Evolutionary conservation across 1,139 yeast species (phyloP), one percentile per base, ranked within the genome.

Genomic region (Protomyces macrosporus): DNA sequence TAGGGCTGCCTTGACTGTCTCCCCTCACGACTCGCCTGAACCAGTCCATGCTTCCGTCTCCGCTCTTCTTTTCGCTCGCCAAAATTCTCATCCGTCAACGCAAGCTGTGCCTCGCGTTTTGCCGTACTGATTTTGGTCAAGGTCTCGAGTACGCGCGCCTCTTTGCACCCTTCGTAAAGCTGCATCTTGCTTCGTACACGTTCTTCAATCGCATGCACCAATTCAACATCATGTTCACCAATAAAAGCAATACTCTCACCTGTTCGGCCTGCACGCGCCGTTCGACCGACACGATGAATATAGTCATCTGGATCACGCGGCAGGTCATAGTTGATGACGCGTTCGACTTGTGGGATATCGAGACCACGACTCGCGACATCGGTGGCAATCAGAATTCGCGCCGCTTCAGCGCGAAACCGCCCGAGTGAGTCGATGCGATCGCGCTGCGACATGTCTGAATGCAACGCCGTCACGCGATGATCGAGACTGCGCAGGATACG

Each of bases 271-370:
- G 98, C 98, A 81, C 99, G 88, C n/a, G 98, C 99, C 23, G 98
- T 93, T 84, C 99, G 90, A 81, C 99, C 99, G n/a, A 91, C 96
- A 74, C 99, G 81, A 77, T 93, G 99, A 65, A 93, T 89, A 72
- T 88, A 95, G 74, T 91, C 97, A 74, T 93, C 98, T 0, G 98
- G 91, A 74, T 93, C 97, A 3, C 95, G 90, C 4, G 98, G 98
- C 45, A 93, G 83, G 73, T 95, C 98, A 72, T 83, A 93, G 73
- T 95, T 93, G 40, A 95, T 77, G 48, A 95, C 98, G 69, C 91
- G 78, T 71, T 86, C 93, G 4, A 93, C 98, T 3, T 84, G 80
- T 1, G 98, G 98, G 60, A 93, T 93, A 81, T 93, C 98, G 70
- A 93, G 81, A 75, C 99, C 99, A 82, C 99, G 85, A 52, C 96